Evolutionary conservation across 306 rosid genomes (phyloP), one percentile per base, ranked within the genome.

Genomic region (Pachyrhizus erosus): DNA sequence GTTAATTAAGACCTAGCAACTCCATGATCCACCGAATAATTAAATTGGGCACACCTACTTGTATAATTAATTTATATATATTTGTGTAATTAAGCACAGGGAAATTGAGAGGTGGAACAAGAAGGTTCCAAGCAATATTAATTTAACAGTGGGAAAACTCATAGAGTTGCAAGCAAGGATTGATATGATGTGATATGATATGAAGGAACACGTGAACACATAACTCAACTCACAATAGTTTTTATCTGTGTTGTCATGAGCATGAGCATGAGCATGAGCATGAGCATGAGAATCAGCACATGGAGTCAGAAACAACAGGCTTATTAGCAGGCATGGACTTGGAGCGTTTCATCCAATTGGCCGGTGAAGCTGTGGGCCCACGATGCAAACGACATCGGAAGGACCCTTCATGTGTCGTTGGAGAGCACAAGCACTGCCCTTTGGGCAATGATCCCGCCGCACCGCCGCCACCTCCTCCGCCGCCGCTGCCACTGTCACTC

Each of bases 371-470:
- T 0, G 90, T 37, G 0, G 91, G 49, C 2, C 12, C 52, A 14
- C 89, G 96, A 75, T 96, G 99, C 73, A 96, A 75, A 76, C 97
- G 90, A 78, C 99, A 96, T 64, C 98, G 76, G 87, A 96, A 96
- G 1, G 99, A 96, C 5, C 99, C 99, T 73, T 83, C 84, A 39
- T 96, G 99, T 43, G 91, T 85, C 46, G 99, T 96, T 46, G 99
- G 99, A 1, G 98, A 93, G 86, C 98, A 96, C 6, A 96, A 49
- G 76, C 99, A 96, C 27, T 86, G 95, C 5, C 93, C 96, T 75
- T 90, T 91, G 0, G 88, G 84, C 11, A 91, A 43, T n/a, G 86
- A 33, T 3, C 61, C 60, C 2, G 67, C 72, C 26, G 66, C 83
- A 9, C 75, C 86, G 7, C 54, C 74, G 14, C 85, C 80, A 0